Conservation (phyloP, 2,329 filamentous ascomycete genomes). For the Bipolaris sorokiniana region DNA sequence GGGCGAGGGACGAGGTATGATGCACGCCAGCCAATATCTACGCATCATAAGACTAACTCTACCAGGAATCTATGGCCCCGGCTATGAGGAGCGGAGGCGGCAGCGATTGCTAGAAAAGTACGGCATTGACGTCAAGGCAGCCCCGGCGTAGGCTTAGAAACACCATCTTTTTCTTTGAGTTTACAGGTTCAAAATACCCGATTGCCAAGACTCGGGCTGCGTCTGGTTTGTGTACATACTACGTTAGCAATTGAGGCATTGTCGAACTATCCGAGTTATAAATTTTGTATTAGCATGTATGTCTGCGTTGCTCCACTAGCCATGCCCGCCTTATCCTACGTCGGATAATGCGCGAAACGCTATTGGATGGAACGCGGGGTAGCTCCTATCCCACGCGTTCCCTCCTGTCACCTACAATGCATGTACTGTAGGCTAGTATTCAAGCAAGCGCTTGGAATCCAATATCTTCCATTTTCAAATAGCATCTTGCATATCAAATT, state of each 20-base stretch:
- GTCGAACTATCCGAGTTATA: background rate
- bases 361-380: conserved; percentile 21
- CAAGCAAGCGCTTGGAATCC: background rate
- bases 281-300: background rate
- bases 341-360: conserved; percentile 6
- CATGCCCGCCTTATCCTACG: background rate
- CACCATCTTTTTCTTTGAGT: conserved; percentile 30
- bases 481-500: background rate
- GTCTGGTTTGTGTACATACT: conserved; percentile 27
- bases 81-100: conserved; percentile 83
- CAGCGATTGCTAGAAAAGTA: conserved; percentile 86
- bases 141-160: conserved; percentile 30
- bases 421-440: background rate
- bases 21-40: background rate
- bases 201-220: conserved; percentile 15
- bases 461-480: background rate
- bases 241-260: conserved; percentile 13
- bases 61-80: conserved; percentile 77
- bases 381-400: conserved; percentile 16
- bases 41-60: conserved; percentile 20
- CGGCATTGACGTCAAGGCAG: conserved; percentile 72
- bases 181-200: conserved; percentile 24
- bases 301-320: background rate
- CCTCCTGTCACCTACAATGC: conserved; percentile 2
- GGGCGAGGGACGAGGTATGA: conserved; percentile 83